Conservation (phyloP, 257 asterid species). For the Schizonepeta tenuifolia region DNA sequence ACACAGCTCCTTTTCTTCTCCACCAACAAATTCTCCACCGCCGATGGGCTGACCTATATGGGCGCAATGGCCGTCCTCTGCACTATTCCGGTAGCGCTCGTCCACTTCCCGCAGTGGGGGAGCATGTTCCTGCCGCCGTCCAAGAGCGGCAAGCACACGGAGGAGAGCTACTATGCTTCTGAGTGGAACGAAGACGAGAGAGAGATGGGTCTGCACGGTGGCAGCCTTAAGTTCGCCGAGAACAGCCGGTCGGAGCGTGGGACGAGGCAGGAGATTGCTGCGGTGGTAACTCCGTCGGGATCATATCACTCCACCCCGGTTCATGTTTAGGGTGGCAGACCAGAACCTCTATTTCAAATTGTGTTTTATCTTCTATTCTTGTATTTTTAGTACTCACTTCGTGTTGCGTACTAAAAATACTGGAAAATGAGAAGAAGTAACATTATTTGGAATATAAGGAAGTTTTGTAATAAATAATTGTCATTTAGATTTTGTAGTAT, state of each 20-base stretch:
- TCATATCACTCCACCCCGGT: not conserved
- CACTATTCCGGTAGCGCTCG: slow-evolving; percentile 45
- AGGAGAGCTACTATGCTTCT: slow-evolving; percentile 44
- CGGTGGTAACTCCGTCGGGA: slow-evolving; percentile 34
- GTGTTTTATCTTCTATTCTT: not conserved
- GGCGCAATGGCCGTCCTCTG: slow-evolving; percentile 48
- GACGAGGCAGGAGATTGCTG: slow-evolving; percentile 17
- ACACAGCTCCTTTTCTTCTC: slow-evolving; percentile 49
- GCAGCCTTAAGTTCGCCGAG: slow-evolving; percentile 64
- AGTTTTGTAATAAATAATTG: not conserved
- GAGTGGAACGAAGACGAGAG: slow-evolving; percentile 52
- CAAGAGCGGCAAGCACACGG: slow-evolving; percentile 25
- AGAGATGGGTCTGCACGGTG: slow-evolving; percentile 48
- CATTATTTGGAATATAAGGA: too few species aligned
- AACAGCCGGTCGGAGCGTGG: slow-evolving; percentile 66
- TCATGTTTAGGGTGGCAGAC: not conserved
- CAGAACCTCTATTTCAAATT: not conserved
- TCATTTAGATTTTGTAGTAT: not conserved
- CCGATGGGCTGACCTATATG: slow-evolving; percentile 47
- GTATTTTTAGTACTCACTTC: too few species aligned
- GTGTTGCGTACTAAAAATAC: too few species aligned
- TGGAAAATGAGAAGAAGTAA: too few species aligned
- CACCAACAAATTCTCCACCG: slow-evolving; percentile 45
- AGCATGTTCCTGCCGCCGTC: slow-evolving; percentile 53
- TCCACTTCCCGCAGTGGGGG: slow-evolving; percentile 62